These are phyloP conservation scores for Phymatotrichopsis omnivora DNA, from an alignment of 2,329 filamentous ascomycete genomes.

Conservation along the genomic window DNA sequence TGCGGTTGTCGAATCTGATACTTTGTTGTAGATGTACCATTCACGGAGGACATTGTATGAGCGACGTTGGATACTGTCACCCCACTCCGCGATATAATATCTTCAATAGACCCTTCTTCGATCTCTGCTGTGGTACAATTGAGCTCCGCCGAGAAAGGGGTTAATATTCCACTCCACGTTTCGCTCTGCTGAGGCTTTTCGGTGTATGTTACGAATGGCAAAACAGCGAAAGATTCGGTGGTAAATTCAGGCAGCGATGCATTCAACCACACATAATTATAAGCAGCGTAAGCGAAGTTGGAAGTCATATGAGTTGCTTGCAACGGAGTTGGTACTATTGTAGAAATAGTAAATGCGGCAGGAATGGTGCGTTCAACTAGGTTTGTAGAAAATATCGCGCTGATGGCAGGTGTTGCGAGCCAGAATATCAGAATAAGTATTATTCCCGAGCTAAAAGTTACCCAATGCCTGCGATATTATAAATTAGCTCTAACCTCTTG, in stretches of 20 bases:
- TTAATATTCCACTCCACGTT: slow-evolving; percentile 10
- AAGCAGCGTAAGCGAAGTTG: slow-evolving; percentile 1
- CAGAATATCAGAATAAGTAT: slow-evolving; percentile 9
- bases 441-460: slow-evolving; percentile 1
- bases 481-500: no score
- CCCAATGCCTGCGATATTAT: slow-evolving; percentile 7
- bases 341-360: neutral
- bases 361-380: neutral
- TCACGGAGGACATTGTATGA: no score
- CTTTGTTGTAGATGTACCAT: no score
- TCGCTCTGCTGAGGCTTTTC: neutral
- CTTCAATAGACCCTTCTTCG: no score
- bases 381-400: neutral
- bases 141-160: slow-evolving; percentile 5
- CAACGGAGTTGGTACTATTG: neutral
- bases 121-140: slow-evolving; percentile 5
- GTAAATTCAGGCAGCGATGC: slow-evolving; percentile 6
- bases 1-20: no score
- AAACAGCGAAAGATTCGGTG: neutral
- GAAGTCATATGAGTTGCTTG: slow-evolving; percentile 1
- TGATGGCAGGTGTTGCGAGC: neutral
- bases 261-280: slow-evolving; percentile 3
- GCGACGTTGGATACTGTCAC: no score
- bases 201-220: slow-evolving; percentile 4
- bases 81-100: no score